Base-by-base conservation (phyloP, 768 basidiomycete genomes). In the Phanerochaete carnosa region DNA sequence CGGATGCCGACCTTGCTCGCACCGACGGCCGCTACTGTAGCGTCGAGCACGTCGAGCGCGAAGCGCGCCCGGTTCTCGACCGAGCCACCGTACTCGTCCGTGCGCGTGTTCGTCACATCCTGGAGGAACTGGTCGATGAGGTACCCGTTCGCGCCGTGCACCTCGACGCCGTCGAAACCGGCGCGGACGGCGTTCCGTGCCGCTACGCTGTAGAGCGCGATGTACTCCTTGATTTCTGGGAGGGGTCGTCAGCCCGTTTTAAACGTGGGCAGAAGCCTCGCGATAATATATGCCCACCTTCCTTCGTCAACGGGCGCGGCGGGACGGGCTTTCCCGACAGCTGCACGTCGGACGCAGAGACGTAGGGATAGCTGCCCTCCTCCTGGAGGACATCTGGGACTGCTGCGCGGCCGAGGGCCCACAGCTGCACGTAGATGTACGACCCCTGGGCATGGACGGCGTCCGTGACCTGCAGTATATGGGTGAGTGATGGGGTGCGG, bases 401-500 rank as follows among this genome's bases (percentile, higher is more conserved):
- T 4, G 79, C 80, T 0, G 73, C 65, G 2, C 83, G 79, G 0
- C 83, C 86, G 1, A 83, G 66, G 1, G 86, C 85, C 77, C 85
- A 84, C 1, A 86, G 76, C 67, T 88, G 86, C 28, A 80, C 58
- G 68, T 75, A 85, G 26, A 88, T 80, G 68, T 73, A 79, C 0
- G 77, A 81, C 3, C 79, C 78, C 49, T 80, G 76, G 2, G 76
- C 78, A 65, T 89, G 87, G 0, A 88, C 86, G 0, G 77, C 80
- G 11, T 81, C 78, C 19, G 80, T 81, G 16, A 92, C 69, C 83
- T 85, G 50, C 12, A n/a, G 49, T 12, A 45, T 8, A 32, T 32
- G 26, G 51, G 59, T 19, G 22, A 16, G n/a, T 22, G 12, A 28
- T 13, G 6, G n/a, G n/a, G 11, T 19, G 13, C 45, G 26, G 15